phyloP scores from a whole-genome alignment of 441 rosid genomes.

The Pelargonium myrrhifolium region DNA sequence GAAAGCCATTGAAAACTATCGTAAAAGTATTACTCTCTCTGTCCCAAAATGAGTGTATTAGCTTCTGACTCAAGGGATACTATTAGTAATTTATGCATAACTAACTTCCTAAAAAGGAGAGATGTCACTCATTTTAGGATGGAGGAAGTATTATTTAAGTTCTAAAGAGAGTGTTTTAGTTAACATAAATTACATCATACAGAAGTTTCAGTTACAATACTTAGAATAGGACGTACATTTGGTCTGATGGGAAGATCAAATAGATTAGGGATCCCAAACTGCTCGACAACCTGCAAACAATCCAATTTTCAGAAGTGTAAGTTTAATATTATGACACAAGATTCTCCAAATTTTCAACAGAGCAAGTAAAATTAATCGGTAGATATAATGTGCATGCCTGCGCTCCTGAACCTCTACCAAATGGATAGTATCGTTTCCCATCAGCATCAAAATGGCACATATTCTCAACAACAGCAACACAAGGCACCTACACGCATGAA shows the following conservation, averaged over 20 bases:
- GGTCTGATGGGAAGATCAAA: conserved; percentile 95
- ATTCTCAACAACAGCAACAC: conserved; percentile 92
- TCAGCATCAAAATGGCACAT: conserved; percentile 96
- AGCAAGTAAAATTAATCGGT: conserved; percentile 8
- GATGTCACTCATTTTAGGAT: no score
- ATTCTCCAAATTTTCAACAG: background rate
- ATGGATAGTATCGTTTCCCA: conserved; percentile 92
- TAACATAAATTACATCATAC: background rate
- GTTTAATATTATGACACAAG: background rate
- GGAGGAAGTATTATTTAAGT: background rate
- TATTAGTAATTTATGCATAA: no score
- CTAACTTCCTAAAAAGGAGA: no score
- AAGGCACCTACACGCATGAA: conserved; percentile 60
- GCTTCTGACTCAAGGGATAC: no score
- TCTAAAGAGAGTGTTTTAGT: background rate
- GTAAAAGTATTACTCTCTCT: no score
- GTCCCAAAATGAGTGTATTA: no score
- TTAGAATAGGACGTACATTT: conserved; percentile 42
- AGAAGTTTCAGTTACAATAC: conserved; percentile 10
- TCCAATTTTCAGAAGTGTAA: conserved; percentile 15
- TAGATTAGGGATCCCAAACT: conserved; percentile 93
- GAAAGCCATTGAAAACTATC: no score
- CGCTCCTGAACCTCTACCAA: conserved; percentile 93
- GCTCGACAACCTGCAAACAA: conserved; percentile 71
- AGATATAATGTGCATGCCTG: conserved; percentile 48